Base-by-base conservation (phyloP, 176 grass and related monocot species). In the Tuctoria greenei region DNA sequence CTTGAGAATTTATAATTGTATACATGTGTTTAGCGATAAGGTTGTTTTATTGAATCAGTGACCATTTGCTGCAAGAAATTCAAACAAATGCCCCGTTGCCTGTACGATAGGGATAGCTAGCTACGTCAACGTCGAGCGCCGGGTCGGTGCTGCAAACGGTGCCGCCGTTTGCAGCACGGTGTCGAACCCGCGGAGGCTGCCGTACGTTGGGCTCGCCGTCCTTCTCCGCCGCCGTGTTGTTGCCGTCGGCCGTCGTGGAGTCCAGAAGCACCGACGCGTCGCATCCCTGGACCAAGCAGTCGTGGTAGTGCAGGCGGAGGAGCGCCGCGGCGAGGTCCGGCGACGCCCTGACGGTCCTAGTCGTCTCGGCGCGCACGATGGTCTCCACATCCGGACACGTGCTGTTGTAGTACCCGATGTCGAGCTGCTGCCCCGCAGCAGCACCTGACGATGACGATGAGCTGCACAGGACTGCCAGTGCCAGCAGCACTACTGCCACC, bases 211-310 rank as follows among this genome's bases (percentile, higher is more conserved):
- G 93, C 35, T 26, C 38, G 4, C 84, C 86, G 58, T 96, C 89
- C 68, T 92, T 96, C 89, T 96, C 89, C 5, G 93, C 84, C 7
- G 52, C 64, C n/a, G n/a, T n/a, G n/a, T n/a, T n/a, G n/a, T n/a
- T n/a, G n/a, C n/a, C n/a, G 57, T 65, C 90, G 28, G 4, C 60
- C 11, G 31, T 34, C 9, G 66, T 90, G 11, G 93, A 91, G 72
- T 93, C 84, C 24, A 97, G 46, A 0, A 97, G 88, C 42, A 97
- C 90, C 6, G 93, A 97, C 1, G 38, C 93, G 72, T 97, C 93
- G 69, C 93, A 97, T 23, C 90, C 93, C 87, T 86, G 83, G 66
- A 94, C 92, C 36, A 94, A 94, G 82, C 92, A 94, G 82, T 94
- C 92, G 26, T 94, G 92, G 81, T 88, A 94, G 69, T 94, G 88